Base-by-base conservation (phyloP, 345 rosid species). In the Lepidium didymum region DNA sequence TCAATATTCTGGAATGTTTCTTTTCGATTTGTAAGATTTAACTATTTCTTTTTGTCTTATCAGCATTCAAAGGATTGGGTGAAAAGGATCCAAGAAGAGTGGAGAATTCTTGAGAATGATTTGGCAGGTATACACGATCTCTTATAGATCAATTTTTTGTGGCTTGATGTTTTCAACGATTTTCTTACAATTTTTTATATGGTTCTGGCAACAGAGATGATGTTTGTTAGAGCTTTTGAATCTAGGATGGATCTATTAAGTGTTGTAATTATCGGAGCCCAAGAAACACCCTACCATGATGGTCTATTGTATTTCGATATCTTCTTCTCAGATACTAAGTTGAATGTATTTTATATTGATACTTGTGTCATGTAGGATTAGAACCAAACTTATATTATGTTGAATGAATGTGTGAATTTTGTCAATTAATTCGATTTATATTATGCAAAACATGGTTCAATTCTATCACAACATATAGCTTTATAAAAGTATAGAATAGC, bases 221-320 rank as follows among this genome's bases (percentile, higher is more conserved):
- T 90, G 55, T 86, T 84, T 80, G 97, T 87, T 36, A 90, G 98
- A 78, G 96, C 78, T 51, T 93, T 81, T 75, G 97, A 93, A 75
- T 74, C 94, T 70, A 83, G 98, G 77, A 88, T 93, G 97, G 98
- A 93, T 77, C 84, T 90, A 56, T 70, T 90, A 82, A 86, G 97
- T 77, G 97, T 96, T 76, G 96, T 87, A 47, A 90, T 93, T 56
- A 69, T 88, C 14, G 98, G 98, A 79, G 94, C 97, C 10, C 91
- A 87, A 61, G 96, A 91, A 57, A 93, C 98, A 69, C 98, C 98
- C 18, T 93, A 93, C 76, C 97, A 88, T 45, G 96, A 93, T 46
- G 97, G 98, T 75, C 89, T 93, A 42, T 93, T 84, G 76, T 93
- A 88, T 82, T 88, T 90, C 70, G 98, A 93, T 70, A 72, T 93